phyloP scores from a whole-genome alignment of 768 basidiomycete species.

The Phaeotremella fagi region DNA sequence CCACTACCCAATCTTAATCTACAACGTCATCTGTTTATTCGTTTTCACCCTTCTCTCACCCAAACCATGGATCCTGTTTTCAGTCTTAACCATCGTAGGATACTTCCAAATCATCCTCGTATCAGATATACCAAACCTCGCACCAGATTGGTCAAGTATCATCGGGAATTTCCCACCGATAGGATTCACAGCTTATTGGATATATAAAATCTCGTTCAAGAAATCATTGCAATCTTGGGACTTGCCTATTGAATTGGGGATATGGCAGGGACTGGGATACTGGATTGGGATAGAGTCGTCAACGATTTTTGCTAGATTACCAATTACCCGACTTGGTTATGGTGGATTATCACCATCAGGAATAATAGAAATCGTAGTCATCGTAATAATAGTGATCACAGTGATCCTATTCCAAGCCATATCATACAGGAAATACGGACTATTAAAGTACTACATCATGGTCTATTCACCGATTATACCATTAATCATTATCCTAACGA shows the following conservation, averaged over 20 bases:
- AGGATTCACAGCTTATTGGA: constrained; percentile 32
- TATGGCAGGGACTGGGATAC: constrained; percentile 38
- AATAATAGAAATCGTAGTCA: constrained; percentile 18
- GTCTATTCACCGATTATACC: constrained; percentile 30
- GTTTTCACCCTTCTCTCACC: constrained; percentile 25
- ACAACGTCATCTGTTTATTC: constrained; percentile 31
- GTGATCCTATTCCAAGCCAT: constrained; percentile 29
- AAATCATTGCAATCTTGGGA: constrained; percentile 23
- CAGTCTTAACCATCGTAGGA: constrained; percentile 24
- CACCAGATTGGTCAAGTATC: constrained; percentile 30
- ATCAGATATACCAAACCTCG: constrained; percentile 19
- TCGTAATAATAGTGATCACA: constrained; percentile 20
- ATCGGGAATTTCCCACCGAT: constrained; percentile 19
- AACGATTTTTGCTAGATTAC: constrained; percentile 32
- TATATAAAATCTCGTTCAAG: constrained; percentile 29
- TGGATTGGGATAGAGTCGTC: constrained; percentile 39
- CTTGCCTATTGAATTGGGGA: constrained; percentile 25
- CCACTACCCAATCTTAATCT: constrained; percentile 23
- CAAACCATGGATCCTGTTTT: constrained; percentile 12
- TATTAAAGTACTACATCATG: constrained; percentile 30
- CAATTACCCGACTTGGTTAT: constrained; percentile 29
- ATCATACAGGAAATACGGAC: constrained; percentile 24
- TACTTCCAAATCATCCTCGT: constrained; percentile 32
- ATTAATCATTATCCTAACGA: constrained; percentile 28
- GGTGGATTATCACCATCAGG: constrained; percentile 24